These are phyloP conservation scores for Termitomyces sp. DNA, from an alignment of 1,284 basidiomycete genomes.

Conservation along the genomic window DNA sequence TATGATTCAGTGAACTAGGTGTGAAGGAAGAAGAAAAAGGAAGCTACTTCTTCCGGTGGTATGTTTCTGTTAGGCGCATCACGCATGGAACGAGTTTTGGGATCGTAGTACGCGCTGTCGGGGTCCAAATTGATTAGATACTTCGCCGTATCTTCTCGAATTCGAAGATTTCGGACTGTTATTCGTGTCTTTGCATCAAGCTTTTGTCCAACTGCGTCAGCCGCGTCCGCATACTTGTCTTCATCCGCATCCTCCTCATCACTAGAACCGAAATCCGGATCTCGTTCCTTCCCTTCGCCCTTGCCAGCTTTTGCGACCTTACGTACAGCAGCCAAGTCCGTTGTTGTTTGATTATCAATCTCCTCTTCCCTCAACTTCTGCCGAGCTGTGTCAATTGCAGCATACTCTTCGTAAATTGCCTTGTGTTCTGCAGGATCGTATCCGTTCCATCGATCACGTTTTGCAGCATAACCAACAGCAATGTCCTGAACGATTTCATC, in stretches of 20 bases:
- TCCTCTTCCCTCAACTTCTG: slow-evolving; percentile 91
- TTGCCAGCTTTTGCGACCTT: slow-evolving; percentile 84
- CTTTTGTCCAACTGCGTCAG: slow-evolving; percentile 96
- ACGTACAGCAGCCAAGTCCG: slow-evolving; percentile 77
- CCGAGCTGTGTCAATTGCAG: slow-evolving; percentile 86
- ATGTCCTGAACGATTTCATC: slow-evolving; percentile 89
- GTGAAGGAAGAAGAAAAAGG: slow-evolving; percentile 10
- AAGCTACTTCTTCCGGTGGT: slow-evolving; percentile 81
- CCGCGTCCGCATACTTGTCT: slow-evolving; percentile 96
- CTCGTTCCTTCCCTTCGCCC: slow-evolving; percentile 57
- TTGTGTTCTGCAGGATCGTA: slow-evolving; percentile 89
- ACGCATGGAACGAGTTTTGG: slow-evolving; percentile 99
- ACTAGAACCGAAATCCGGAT: slow-evolving; percentile 93
- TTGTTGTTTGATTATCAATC: slow-evolving; percentile 93
- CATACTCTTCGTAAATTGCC: slow-evolving; percentile 89
- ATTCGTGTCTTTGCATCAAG: slow-evolving; percentile 97
- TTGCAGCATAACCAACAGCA: slow-evolving; percentile 85
- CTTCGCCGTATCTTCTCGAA: slow-evolving; percentile 98
- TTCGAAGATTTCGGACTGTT: slow-evolving; percentile 96
- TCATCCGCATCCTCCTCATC: slow-evolving; percentile 94
- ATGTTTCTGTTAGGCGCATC: slow-evolving; percentile 84
- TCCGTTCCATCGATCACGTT: slow-evolving; percentile 98
- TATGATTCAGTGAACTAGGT: slow-evolving; percentile 5
- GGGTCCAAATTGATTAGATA: slow-evolving; percentile 97
- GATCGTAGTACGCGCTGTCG: slow-evolving; percentile 97